phyloP scores from a whole-genome alignment of 2,329 filamentous ascomycete genomes.

The Venturia aucupariae region DNA sequence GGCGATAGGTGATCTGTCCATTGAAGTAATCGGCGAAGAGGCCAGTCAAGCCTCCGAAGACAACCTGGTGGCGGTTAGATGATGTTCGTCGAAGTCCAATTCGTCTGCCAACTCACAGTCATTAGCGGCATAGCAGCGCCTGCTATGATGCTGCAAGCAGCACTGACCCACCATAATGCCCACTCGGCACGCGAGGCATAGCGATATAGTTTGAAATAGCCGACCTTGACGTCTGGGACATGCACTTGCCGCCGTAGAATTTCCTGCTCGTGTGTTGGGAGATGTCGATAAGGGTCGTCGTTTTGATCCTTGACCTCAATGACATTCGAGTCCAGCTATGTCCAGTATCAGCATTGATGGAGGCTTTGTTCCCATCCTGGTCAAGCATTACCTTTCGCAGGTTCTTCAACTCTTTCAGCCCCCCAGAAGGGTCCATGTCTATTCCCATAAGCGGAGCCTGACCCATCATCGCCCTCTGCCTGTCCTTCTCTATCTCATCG shows the following conservation, averaged over 20 bases:
- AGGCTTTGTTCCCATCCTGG: not conserved
- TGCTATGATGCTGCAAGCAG: conserved; percentile 57
- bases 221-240: conserved; percentile 33
- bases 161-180: conserved; percentile 52
- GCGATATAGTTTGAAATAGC: conserved; percentile 37
- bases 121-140: conserved; percentile 72
- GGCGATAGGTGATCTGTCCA: conserved; percentile 21
- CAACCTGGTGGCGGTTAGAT: conserved; percentile 54
- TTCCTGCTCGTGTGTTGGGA: conserved; percentile 29
- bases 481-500: not conserved
- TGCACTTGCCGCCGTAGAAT: conserved; percentile 32
- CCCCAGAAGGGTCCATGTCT: not conserved
- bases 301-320: conserved; percentile 16
- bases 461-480: not conserved
- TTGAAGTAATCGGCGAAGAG: conserved; percentile 27
- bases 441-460: not conserved
- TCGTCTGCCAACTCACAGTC: conserved; percentile 44
- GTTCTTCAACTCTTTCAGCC: not conserved
- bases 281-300: conserved; percentile 27
- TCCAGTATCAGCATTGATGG: not conserved
- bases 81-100: not conserved
- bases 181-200: conserved; percentile 60
- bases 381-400: not conserved
- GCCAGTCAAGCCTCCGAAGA: conserved; percentile 31
- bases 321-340: conserved; percentile 15